A percentile compares a stretch with the other conserved stretches of the same genome.
phyloP scores from a whole-genome alignment of 73 alveolate genomes.

The Loxodes magnus region DNA sequence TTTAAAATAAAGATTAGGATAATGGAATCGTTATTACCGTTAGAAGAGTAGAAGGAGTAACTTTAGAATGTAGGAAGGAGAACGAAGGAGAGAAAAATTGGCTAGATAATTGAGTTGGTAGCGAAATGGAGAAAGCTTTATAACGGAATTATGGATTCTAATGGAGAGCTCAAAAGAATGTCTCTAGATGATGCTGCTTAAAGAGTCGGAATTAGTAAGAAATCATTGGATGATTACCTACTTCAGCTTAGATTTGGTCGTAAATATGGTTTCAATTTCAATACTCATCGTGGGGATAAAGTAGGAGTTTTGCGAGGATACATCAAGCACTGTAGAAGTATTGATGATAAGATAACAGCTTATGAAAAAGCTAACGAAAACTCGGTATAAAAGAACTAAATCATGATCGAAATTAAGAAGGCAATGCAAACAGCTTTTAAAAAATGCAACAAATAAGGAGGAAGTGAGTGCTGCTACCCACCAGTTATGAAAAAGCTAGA shows the following conservation, averaged over 20 bases:
- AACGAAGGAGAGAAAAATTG: constrained; percentile 94
- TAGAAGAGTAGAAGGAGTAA: too few species aligned
- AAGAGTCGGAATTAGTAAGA: constrained; percentile 75
- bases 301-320: constrained; percentile 89
- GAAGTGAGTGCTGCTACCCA: too few species aligned
- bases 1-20: too few species aligned
- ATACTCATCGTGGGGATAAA: constrained; percentile 90
- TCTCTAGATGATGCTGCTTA: constrained; percentile 90
- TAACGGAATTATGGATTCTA: constrained; percentile 73
- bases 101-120: constrained; percentile 91
- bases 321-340: constrained; percentile 48
- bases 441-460: too few species aligned
- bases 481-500: too few species aligned
- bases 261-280: constrained; percentile 84
- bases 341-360: too few species aligned
- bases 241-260: constrained; percentile 63
- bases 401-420: too few species aligned
- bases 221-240: constrained; percentile 85
- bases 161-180: constrained; percentile 38
- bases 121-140: constrained; percentile 92
- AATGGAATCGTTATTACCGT: too few species aligned
- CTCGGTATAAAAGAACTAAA: too few species aligned
- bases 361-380: too few species aligned
- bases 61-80: constrained; percentile 26
- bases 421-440: too few species aligned